These are phyloP conservation scores for Macrolepiota fuliginosa DNA, from an alignment of 768 basidiomycete species.

Conservation along the genomic window DNA sequence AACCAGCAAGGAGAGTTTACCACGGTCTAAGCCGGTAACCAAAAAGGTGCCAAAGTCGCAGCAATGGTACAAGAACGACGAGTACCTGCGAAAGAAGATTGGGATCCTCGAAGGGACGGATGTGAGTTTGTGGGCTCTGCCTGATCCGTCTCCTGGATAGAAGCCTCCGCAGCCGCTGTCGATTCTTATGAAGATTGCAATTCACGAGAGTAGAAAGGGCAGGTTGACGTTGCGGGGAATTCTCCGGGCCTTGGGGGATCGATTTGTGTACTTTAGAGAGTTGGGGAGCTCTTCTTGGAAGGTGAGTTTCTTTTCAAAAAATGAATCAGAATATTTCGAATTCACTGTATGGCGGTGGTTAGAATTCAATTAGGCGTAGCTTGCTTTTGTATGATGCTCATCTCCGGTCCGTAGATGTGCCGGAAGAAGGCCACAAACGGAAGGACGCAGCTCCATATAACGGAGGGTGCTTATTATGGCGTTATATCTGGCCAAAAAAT, in stretches of 20 bases:
- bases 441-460: conserved; percentile 15
- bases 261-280: conserved; percentile 57
- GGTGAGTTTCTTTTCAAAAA: conserved; percentile 33
- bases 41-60: conserved; percentile 13
- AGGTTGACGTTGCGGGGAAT: conserved; percentile 64
- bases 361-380: conserved; percentile 44
- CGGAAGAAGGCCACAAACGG: conserved; percentile 44
- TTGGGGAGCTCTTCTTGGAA: conserved; percentile 54
- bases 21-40: background rate
- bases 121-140: conserved; percentile 35
- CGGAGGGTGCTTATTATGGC: no score
- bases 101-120: conserved; percentile 26
- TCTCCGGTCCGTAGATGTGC: conserved; percentile 60
- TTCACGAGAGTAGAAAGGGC: conserved; percentile 53
- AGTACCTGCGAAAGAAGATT: conserved; percentile 40
- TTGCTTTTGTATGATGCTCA: conserved; percentile 47
- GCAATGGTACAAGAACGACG: conserved; percentile 31
- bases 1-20: background rate
- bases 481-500: no score
- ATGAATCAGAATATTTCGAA: background rate
- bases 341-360: background rate
- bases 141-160: conserved; percentile 36
- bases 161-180: conserved; percentile 34
- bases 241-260: conserved; percentile 48
- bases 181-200: conserved; percentile 53